Evolutionary conservation across 1,139 yeast genomes (phyloP), one percentile per base, ranked within the genome.

Genomic region (Saccharomyces pastorianus): DNA sequence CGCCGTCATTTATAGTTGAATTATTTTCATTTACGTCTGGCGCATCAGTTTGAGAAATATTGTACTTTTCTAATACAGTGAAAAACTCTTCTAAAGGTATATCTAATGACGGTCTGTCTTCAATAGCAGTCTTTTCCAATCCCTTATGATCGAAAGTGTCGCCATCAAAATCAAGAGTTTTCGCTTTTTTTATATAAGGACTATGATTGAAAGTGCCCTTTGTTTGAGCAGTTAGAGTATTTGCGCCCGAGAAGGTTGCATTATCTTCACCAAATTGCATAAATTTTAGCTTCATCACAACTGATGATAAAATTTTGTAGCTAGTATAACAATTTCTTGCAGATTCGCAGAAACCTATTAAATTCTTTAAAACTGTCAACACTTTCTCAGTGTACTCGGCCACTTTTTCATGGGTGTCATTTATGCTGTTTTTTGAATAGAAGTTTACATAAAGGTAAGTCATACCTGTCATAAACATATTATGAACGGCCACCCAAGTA

Each of bases 401-500:
- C 47, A 88, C 81, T 53, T 79, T 82, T 17, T 74, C 75, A 13
- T 80, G 64, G 6, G 79, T 69, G 9, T 82, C 78, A 11, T 72
- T 70, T 8, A 72, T 64, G n/a, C 82, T 80, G 42, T 76, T 79
- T 25, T 76, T 77, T 38, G 87, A 81, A 65, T 85, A 86, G 66
- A 86, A 88, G 13, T 88, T 75, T 0, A 91, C 79, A 66, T 86
- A 89, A 47, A 89, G 74, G 62, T 83, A 88, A 2, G 96, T 85
- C 23, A 93, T 85, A 0, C 96, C 96, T 0, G 96, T 93, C 85
- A 87, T 85, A 65, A 88, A 88, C 54, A 88, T 73, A 67, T 88
- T 89, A 68, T 89, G 95, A 1, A 89, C 93, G 0, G 95, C 95
- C 0, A 91, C 93, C 96, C 96, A 90, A 0, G 96, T 88, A 70